Conservation (phyloP, 2,329 filamentous ascomycete genomes). For the Xylariaceae sp. region DNA sequence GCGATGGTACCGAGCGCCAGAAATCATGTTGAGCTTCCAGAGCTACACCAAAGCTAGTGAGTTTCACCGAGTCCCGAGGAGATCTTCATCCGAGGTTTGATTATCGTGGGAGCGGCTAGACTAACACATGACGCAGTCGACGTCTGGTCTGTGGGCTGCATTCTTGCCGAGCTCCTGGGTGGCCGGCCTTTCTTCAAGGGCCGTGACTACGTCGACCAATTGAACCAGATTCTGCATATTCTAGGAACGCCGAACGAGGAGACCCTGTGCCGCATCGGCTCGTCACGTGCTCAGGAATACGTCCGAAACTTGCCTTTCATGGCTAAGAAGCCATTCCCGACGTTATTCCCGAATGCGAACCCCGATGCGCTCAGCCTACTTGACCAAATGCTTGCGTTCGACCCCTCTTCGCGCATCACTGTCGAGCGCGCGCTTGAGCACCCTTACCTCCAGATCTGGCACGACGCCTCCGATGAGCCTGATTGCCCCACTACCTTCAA, state of each 20-base stretch:
- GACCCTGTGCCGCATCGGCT: constrained; percentile 88
- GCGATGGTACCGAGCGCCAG: constrained; percentile 88
- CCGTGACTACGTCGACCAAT: constrained; percentile 96
- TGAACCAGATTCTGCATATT: constrained; percentile 98
- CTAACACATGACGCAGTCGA: constrained; percentile 60
- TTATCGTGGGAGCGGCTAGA: neutral
- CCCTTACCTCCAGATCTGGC: constrained; percentile 95
- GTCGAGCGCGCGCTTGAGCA: constrained; percentile 96
- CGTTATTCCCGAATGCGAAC: constrained; percentile 90
- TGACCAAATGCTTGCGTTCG: constrained; percentile 96
- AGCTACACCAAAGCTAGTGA: constrained; percentile 99
- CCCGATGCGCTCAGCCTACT: constrained; percentile 92
- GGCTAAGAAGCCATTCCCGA: constrained; percentile 85
- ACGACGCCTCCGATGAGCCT: constrained; percentile 94
- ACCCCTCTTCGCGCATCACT: constrained; percentile 85
- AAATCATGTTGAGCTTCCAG: constrained; percentile 99
- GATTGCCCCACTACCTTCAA: constrained; percentile 91
- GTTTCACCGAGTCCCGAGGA: constrained; percentile 39
- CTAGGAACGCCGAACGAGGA: constrained; percentile 95
- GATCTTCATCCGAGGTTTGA: neutral
- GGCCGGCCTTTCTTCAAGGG: constrained; percentile 99
- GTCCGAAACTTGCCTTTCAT: constrained; percentile 93
- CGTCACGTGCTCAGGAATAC: constrained; percentile 93
- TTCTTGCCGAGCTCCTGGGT: constrained; percentile 90
- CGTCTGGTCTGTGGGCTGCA: constrained; percentile 98